These are phyloP conservation scores for Rhexocercosporidium sp. DNA, from an alignment of 2,329 filamentous ascomycete species.

Conservation along the genomic window DNA sequence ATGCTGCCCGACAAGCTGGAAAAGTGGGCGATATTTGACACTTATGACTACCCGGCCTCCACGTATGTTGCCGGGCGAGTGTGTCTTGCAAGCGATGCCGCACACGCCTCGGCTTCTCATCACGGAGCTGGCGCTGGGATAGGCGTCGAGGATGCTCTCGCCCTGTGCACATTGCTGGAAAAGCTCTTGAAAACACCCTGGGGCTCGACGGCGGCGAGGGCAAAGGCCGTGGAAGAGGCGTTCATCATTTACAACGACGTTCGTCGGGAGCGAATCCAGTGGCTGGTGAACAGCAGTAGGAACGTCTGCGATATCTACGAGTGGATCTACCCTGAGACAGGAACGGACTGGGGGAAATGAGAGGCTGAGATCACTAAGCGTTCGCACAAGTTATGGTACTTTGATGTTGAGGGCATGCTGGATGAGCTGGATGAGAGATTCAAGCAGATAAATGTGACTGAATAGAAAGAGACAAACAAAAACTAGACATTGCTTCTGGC, in stretches of 20 bases:
- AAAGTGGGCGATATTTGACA: conserved; percentile 61
- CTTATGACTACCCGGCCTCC: conserved; percentile 55
- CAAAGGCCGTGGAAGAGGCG: neutral
- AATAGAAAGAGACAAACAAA: too few species aligned
- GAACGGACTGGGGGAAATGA: neutral
- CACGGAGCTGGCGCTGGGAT: conserved; percentile 61
- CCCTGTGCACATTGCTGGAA: conserved; percentile 39
- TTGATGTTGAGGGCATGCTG: conserved; percentile 6
- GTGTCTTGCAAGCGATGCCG: conserved; percentile 59
- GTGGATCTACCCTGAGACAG: too few species aligned
- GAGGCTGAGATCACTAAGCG: neutral
- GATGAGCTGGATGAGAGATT: too few species aligned
- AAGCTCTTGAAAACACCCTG: neutral
- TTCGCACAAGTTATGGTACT: conserved; percentile 5
- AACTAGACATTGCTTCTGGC: too few species aligned
- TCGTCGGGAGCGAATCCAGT: neutral
- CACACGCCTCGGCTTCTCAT: conserved; percentile 59
- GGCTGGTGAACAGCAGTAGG: conserved; percentile 4
- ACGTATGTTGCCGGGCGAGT: conserved; percentile 50
- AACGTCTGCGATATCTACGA: neutral
- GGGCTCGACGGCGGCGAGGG: neutral
- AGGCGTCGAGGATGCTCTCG: conserved; percentile 59
- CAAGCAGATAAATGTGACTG: too few species aligned
- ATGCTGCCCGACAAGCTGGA: conserved; percentile 49
- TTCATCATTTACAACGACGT: conserved; percentile 1